Evolutionary conservation across 1,139 yeast genomes (phyloP).

Genomic region (Geotrichum fermentans): DNA sequence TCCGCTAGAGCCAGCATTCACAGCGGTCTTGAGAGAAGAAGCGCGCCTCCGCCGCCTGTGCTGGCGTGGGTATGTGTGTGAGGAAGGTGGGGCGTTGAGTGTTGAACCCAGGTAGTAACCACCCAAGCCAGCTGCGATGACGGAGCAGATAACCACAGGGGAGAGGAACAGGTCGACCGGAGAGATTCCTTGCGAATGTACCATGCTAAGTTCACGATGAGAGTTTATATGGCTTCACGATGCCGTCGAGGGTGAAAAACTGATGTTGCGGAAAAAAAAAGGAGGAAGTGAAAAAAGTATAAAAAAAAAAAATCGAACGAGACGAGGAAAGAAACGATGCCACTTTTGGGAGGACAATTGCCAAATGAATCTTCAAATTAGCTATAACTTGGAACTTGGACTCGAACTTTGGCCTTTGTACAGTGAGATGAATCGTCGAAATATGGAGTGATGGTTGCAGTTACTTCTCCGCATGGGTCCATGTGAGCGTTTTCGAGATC

Average conservation of each 20-base stretch:
- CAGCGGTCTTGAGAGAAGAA: not conserved
- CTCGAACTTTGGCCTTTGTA: no score
- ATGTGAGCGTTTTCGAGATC: no score
- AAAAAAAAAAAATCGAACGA: not conserved
- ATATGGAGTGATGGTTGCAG: no score
- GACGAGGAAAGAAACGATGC: no score
- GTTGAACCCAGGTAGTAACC: constrained; percentile 25
- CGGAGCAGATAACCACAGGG: constrained; percentile 19
- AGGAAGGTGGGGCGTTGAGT: not conserved
- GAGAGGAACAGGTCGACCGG: constrained; percentile 18
- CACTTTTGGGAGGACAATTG: no score
- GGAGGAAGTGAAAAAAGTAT: not conserved
- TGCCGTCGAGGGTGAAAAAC: not conserved
- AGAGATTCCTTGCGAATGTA: constrained; percentile 14
- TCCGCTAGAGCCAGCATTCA: not conserved
- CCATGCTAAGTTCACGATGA: not conserved
- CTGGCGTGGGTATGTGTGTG: not conserved
- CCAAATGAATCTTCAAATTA: no score
- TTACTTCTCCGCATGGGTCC: no score
- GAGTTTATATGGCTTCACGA: not conserved
- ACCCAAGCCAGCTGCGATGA: constrained; percentile 23
- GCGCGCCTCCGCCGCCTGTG: constrained; percentile 6
- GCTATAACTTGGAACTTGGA: no score
- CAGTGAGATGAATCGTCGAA: no score
- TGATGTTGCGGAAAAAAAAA: not conserved